Conservation (phyloP, 2,329 filamentous ascomycete genomes). For the Botrytis sinoallii region DNA sequence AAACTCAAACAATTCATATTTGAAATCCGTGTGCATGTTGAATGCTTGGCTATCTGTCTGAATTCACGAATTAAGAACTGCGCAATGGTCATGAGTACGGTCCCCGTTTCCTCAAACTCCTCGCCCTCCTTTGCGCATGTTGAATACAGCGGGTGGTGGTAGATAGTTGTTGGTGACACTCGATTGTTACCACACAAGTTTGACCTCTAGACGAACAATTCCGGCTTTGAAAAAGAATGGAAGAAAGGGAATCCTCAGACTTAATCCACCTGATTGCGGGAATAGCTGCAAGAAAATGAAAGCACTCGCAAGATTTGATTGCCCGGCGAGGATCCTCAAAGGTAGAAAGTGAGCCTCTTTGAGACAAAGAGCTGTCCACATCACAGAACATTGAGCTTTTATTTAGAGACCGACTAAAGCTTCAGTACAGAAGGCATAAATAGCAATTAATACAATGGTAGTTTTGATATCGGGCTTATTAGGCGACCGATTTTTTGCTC, state of each 20-base stretch:
- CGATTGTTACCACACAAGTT: neutral
- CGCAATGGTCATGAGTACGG: neutral
- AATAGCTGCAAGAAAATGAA: neutral
- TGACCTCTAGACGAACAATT: neutral
- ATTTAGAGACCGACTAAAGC: fast-evolving
- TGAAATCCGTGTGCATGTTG: neutral
- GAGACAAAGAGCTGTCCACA: neutral
- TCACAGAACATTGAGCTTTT: fast-evolving
- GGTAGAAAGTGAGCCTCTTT: neutral
- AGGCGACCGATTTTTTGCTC: neutral
- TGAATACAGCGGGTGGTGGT: neutral
- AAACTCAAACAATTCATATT: neutral
- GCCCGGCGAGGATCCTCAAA: neutral
- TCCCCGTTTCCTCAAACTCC: neutral
- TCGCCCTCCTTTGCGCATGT: neutral
- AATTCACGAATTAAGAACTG: fast-evolving
- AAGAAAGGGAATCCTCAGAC: neutral
- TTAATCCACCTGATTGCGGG: neutral
- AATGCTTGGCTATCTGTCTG: fast-evolving
- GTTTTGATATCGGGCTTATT: neutral
- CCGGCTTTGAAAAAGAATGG: neutral
- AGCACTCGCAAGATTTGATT: neutral
- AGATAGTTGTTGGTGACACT: neutral
- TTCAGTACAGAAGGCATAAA: fast-evolving
- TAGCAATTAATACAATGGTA: neutral